phyloP scores from a whole-genome alignment of 2,329 filamentous ascomycete genomes.

The Xylariaceae sp. region DNA sequence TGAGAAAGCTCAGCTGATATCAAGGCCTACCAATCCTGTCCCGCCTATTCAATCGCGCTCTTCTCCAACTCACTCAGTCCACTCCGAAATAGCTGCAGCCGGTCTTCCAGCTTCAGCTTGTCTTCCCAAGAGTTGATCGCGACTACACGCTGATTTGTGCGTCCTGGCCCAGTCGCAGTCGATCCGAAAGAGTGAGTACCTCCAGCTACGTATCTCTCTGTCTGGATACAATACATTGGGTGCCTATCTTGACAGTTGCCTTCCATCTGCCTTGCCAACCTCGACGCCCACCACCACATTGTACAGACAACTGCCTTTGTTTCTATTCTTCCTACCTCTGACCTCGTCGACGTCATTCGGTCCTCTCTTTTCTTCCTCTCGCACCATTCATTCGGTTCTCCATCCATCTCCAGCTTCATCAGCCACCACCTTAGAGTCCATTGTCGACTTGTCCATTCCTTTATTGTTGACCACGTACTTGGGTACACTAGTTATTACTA shows the following conservation, averaged over 20 bases:
- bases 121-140: background rate
- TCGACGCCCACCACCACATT: background rate
- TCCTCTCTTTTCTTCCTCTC: too few relatives aligned
- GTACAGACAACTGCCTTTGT: conserved; percentile 3
- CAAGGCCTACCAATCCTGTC: background rate
- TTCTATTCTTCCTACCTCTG: background rate
- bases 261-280: background rate
- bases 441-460: background rate
- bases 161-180: background rate
- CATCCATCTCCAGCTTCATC: background rate
- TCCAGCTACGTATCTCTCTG: background rate
- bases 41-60: background rate
- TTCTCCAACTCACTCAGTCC: conserved; percentile 1
- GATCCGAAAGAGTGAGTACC: background rate
- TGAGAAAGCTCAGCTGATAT: conserved; percentile 2
- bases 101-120: background rate
- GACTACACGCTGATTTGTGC: background rate
- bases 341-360: background rate
- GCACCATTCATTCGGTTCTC: too few relatives aligned
- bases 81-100: background rate
- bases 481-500: conserved; percentile 2
- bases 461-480: background rate
- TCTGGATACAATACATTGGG: background rate
- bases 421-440: background rate
- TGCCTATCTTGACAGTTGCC: background rate